A percentile compares a stretch with the other conserved stretches of the same genome.
Evolutionary conservation across 768 basidiomycete species (phyloP).

Genomic region (Suillus variegatus): DNA sequence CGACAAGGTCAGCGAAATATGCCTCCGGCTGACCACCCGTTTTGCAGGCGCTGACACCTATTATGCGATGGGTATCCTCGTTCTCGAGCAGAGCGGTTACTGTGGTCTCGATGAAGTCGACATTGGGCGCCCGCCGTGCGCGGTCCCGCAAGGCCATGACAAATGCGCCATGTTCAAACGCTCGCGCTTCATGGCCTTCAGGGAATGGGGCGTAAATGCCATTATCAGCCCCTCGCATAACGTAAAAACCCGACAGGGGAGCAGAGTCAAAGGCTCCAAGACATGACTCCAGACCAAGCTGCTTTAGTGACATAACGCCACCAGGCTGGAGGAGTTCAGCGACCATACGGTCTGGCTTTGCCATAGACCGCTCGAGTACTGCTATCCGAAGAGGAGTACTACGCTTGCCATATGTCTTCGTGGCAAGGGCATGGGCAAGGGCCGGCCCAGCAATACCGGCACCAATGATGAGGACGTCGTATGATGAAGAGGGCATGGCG

Average conservation of each 20-base stretch:
- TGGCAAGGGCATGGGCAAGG: constrained; percentile 77
- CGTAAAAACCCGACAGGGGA: constrained; percentile 77
- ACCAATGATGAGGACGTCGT: constrained; percentile 84
- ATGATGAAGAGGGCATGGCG: constrained; percentile 31
- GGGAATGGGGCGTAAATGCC: constrained; percentile 86
- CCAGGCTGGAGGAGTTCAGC: constrained; percentile 94
- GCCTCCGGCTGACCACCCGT: constrained; percentile 43
- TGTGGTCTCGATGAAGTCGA: constrained; percentile 73
- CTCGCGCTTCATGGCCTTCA: constrained; percentile 58
- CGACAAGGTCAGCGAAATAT: constrained; percentile 68
- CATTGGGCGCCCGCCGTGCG: constrained; percentile 52
- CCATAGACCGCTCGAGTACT: constrained; percentile 84
- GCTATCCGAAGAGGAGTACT: constrained; percentile 64
- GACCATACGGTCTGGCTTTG: constrained; percentile 89
- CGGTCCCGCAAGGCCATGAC: constrained; percentile 71
- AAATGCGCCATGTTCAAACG: constrained; percentile 89
- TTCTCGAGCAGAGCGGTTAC: constrained; percentile 19
- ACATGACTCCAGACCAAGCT: constrained; percentile 70
- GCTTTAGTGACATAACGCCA: constrained; percentile 66
- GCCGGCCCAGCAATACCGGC: constrained; percentile 84
- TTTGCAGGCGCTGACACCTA: constrained; percentile 37
- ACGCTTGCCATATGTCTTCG: constrained; percentile 38
- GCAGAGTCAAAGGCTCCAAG: constrained; percentile 85
- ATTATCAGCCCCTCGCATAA: constrained; percentile 50
- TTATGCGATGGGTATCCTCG: constrained; percentile 29